Percentiles rank a stretch among this genome's conserved stretches.
Evolutionary conservation across 2,329 filamentous ascomycete species (phyloP).

Genomic region (Botrytis aclada): DNA sequence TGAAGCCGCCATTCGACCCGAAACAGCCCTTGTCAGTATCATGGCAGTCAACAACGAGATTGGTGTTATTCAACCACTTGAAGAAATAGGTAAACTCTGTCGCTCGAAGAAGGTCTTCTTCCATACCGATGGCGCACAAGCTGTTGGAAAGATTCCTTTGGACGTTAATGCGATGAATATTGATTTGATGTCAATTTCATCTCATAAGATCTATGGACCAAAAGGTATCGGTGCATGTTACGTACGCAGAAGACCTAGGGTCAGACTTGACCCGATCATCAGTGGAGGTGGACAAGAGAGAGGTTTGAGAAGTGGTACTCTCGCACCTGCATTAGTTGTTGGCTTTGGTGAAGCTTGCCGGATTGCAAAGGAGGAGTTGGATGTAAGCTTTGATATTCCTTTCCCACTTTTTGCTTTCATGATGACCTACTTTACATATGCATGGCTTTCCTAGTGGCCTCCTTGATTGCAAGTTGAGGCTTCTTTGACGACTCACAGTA

Average conservation of each 20-base stretch:
- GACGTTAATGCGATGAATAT: slow-evolving; percentile 98
- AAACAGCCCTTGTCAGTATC: slow-evolving; percentile 89
- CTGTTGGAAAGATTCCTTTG: slow-evolving; percentile 95
- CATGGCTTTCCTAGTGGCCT: slow-evolving; percentile 83
- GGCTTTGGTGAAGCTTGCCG: slow-evolving; percentile 96
- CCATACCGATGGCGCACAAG: slow-evolving; percentile 94
- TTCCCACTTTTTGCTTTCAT: slow-evolving; percentile 41
- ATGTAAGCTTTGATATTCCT: slow-evolving; percentile 57
- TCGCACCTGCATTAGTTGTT: slow-evolving; percentile 83
- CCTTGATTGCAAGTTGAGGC: slow-evolving; percentile 39
- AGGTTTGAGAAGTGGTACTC: slow-evolving; percentile 88
- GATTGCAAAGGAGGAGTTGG: slow-evolving; percentile 84
- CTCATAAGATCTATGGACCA: slow-evolving; percentile 97
- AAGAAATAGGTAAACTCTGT: slow-evolving; percentile 90
- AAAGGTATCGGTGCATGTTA: slow-evolving; percentile 98
- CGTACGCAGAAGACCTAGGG: slow-evolving; percentile 85
- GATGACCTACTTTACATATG: slow-evolving; percentile 85
- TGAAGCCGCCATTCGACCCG: slow-evolving; percentile 83
- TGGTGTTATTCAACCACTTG: slow-evolving; percentile 94
- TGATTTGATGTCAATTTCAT: slow-evolving; percentile 97
- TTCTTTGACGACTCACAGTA: slow-evolving; percentile 39
- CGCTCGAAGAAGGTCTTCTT: slow-evolving; percentile 93
- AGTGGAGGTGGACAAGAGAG: slow-evolving; percentile 94
- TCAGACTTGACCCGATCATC: slow-evolving; percentile 93
- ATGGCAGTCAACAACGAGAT: slow-evolving; percentile 99